These are phyloP conservation scores for Benincasa hispida DNA, from an alignment of 306 rosid species.

Conservation along the genomic window DNA sequence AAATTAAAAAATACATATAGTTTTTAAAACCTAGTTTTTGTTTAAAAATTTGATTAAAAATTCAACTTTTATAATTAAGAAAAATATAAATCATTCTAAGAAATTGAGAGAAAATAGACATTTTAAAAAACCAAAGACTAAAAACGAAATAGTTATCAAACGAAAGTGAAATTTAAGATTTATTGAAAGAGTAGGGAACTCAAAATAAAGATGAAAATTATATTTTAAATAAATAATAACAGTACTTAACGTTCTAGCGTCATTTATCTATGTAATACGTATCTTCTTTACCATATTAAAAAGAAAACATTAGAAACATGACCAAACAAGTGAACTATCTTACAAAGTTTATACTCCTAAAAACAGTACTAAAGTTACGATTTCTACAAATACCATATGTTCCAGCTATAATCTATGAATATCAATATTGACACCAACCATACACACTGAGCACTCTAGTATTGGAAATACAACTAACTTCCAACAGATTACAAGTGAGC, in stretches of 20 bases:
- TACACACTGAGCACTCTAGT: neutral
- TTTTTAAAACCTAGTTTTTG: no score
- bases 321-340: neutral
- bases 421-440: neutral
- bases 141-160: no score
- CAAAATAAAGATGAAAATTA: no score
- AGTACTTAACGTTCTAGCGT: neutral
- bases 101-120: no score
- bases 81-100: no score
- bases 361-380: neutral
- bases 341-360: neutral
- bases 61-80: no score
- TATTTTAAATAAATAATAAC: no score
- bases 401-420: neutral
- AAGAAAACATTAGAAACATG: neutral
- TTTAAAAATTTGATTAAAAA: no score
- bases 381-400: neutral
- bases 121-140: no score
- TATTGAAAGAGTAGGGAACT: no score
- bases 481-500: neutral
- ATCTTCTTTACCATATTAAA: neutral
- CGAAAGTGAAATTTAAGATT: no score
- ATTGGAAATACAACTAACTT: neutral
- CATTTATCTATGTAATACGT: neutral
- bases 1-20: no score